phyloP scores from a whole-genome alignment of 2,329 filamentous ascomycete species.

The Colletotrichum gigasporum region DNA sequence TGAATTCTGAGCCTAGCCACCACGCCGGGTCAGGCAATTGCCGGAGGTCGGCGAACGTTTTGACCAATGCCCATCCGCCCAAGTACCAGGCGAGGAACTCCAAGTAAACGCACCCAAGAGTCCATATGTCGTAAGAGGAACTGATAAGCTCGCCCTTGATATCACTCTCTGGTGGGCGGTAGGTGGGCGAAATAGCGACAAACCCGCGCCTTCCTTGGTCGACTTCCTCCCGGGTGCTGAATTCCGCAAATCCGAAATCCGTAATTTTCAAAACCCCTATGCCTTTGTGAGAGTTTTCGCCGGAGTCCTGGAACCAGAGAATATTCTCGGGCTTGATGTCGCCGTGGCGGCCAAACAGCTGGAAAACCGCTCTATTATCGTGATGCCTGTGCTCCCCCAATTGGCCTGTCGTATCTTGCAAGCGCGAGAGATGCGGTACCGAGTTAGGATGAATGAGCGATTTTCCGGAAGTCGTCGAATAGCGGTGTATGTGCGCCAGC shows the following conservation, averaged over 20 bases:
- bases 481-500: too few species aligned
- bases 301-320: conserved; percentile 2
- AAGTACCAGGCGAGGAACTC: conserved; percentile 5
- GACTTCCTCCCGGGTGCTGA: not conserved
- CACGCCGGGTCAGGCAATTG: too few species aligned
- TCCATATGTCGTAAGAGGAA: not conserved
- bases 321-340: conserved; percentile 26
- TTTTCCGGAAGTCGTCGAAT: too few species aligned
- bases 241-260: conserved; percentile 1
- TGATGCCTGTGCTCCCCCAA: not conserved
- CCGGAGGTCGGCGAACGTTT: too few species aligned
- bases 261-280: not conserved
- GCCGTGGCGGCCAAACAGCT: conserved; percentile 12
- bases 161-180: not conserved
- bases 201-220: too few species aligned
- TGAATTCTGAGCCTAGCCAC: too few species aligned
- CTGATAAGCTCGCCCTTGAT: not conserved
- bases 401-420: too few species aligned
- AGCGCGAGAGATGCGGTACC: too few species aligned
- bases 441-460: too few species aligned
- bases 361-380: not conserved
- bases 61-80: too few species aligned
- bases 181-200: not conserved
- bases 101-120: not conserved
- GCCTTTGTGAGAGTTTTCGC: not conserved